Base-by-base conservation (phyloP, 176 grass and related monocot species). In the Oryza brachyantha region DNA sequence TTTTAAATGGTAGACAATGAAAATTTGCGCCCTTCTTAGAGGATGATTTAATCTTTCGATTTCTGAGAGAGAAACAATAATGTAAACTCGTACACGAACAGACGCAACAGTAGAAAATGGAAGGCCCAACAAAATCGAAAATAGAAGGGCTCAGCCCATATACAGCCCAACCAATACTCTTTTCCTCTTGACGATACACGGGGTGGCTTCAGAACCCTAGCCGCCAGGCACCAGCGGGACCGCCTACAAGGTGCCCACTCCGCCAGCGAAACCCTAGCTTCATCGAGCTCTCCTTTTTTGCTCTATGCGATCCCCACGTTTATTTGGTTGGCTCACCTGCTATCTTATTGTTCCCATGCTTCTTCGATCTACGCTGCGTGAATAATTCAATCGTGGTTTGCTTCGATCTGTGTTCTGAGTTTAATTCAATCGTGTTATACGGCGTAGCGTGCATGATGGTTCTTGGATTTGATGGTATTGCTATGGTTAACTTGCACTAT, bases 401-500 rank as follows among this genome's bases (percentile, higher is more conserved):
- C n/a, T n/a, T n/a, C n/a, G n/a, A n/a, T n/a, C n/a, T n/a, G n/a
- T n/a, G n/a, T n/a, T n/a, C n/a, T n/a, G n/a, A n/a, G n/a, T n/a
- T n/a, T n/a, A n/a, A n/a, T n/a, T n/a, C n/a, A n/a, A n/a, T n/a
- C n/a, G n/a, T n/a, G n/a, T n/a, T n/a, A n/a, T n/a, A n/a, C n/a
- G n/a, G n/a, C n/a, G n/a, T n/a, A n/a, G n/a, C n/a, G 43, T n/a
- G 19, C 29, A 3, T 55, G 32, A 8, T 4, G 17, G 17, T 34
- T 52, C 26, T 22, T 73, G 27, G 22, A 43, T 57, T 65, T 31
- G 26, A 38, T 35, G 57, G 26, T 63, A 54, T 10, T 14, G 16
- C 16, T 68, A 57, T 50, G 80, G 39, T 50, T 68, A 35, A 41
- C 52, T 62, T 42, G 84, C 89, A 87, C 89, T 84, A 62, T 81